phyloP scores from a whole-genome alignment of 1,139 yeast genomes.

The Waltiozyma sp. region DNA sequence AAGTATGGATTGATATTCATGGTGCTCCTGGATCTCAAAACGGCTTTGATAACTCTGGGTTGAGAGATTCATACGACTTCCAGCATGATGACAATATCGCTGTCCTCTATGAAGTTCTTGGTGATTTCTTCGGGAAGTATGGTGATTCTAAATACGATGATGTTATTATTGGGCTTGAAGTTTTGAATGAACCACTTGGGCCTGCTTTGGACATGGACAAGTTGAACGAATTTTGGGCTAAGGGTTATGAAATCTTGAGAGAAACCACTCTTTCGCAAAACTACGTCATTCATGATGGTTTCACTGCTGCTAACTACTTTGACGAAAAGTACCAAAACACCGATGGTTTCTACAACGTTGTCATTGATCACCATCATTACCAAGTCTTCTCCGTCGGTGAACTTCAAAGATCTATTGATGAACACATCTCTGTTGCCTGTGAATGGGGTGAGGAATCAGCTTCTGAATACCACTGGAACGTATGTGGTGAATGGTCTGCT shows the following conservation, averaged over 20 bases:
- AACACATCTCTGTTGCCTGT: conserved; percentile 57
- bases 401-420: conserved; percentile 42
- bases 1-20: conserved; percentile 54
- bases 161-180: conserved; percentile 48
- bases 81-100: conserved; percentile 32
- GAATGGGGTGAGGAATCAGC: conserved; percentile 40
- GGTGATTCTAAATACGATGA: conserved; percentile 33
- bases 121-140: conserved; percentile 33
- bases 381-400: conserved; percentile 69
- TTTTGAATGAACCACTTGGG: conserved; percentile 67
- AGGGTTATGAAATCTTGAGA: conserved; percentile 26
- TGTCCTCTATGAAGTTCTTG: conserved; percentile 33
- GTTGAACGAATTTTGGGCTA: conserved; percentile 43
- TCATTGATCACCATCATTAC: conserved; percentile 86
- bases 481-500: conserved; percentile 79
- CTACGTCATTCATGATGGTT: conserved; percentile 38
- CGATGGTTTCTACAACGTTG: conserved; percentile 44
- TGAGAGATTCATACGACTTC: conserved; percentile 43
- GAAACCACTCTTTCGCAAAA: conserved; percentile 21
- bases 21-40: conserved; percentile 62
- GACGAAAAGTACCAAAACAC: conserved; percentile 33
- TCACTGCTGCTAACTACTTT: conserved; percentile 53
- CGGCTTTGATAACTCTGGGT: conserved; percentile 63
- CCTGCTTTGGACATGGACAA: conserved; percentile 46
- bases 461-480: conserved; percentile 59